A percentile compares a stretch with the other conserved stretches of the same genome.
Conservation (phyloP, 2,329 filamentous ascomycete genomes). For the Venturia carpophila region DNA sequence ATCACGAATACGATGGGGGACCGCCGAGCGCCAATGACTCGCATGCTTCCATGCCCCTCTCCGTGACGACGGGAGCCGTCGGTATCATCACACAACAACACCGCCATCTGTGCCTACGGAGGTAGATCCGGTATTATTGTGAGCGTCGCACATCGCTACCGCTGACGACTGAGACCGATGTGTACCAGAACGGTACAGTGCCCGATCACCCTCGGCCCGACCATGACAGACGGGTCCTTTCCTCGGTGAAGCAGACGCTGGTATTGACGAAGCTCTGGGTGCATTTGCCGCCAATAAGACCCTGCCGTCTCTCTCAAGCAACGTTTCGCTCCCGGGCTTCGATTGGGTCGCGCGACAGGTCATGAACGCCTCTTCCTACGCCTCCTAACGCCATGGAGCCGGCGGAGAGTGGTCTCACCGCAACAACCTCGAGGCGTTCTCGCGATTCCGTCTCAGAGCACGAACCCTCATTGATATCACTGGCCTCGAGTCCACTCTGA, state of each 20-base stretch:
- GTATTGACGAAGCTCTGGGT: constrained; percentile 26
- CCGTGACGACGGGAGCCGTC: no score
- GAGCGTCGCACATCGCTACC: no score
- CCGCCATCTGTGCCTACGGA: no score
- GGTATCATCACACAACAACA: no score
- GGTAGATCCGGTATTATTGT: no score
- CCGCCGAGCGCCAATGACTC: no score
- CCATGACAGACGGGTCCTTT: constrained; percentile 30
- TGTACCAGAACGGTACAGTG: no score
- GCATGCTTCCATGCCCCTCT: no score
- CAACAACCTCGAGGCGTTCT: constrained; percentile 50
- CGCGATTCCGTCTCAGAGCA: constrained; percentile 42
- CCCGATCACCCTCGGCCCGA: no score
- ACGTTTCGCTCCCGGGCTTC: constrained; percentile 48
- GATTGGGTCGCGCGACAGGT: constrained; percentile 45
- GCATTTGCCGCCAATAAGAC: constrained; percentile 26
- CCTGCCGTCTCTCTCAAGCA: constrained; percentile 38
- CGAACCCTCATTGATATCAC: constrained; percentile 34
- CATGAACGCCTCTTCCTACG: constrained; percentile 42
- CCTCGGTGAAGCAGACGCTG: constrained; percentile 32
- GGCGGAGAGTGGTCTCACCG: constrained; percentile 50
- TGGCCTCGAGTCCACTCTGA: constrained; percentile 39
- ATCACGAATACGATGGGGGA: no score
- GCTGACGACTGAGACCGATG: no score
- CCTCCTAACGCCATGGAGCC: constrained; percentile 51